Evolutionary conservation across 2,329 filamentous ascomycete species (phyloP), one percentile per base, ranked within the genome.

Genomic region (Grosmannia huntii): DNA sequence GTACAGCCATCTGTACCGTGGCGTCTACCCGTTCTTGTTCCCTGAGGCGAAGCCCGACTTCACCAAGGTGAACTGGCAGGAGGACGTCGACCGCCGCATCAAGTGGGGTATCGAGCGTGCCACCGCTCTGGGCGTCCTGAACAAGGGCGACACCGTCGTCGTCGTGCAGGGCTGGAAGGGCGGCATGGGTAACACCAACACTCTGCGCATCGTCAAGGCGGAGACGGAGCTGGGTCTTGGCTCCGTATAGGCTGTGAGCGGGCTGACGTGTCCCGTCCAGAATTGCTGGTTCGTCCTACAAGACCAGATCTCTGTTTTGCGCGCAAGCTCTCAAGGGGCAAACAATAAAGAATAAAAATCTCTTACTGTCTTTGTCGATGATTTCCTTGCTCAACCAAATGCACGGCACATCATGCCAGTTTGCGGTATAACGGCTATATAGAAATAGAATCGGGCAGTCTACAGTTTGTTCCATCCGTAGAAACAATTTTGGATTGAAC

Each of bases 1-100:
- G 75, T 97, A 94, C 75, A 87, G 85, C 65, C 94, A 99, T 74
- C 76, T 99, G 72, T 97, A 96, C 79, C 92, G 94, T 70, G 94
- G 94, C 67, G 92, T 99, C 62, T 99, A 96, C 72, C 94, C 94
- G 60, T 99, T 99, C 87, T 80, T 87, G 68, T 97, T 96, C 81
- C 83, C 86, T 57, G 88, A 96, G 78, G 75, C 78, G 67, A 97
- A 97, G 85, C 94, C 94, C 66, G 90, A 99, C 78, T 99, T 97
- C 76, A 82, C 81, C 72, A 83, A 87, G 74, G 83, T 87, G 68
- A 91, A 95, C 76, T 99, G 94, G 94, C 94, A 99, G 78, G 90
- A 97, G 79, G 92, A 99, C 75, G 94, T 99, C 66, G 94, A 99
- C 76, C 84, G 86, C 72, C 90, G 94, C 70, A 89, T 99, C 74